Conservation (phyloP, 1,284 basidiomycete species). For the Puccinia novopanici region DNA sequence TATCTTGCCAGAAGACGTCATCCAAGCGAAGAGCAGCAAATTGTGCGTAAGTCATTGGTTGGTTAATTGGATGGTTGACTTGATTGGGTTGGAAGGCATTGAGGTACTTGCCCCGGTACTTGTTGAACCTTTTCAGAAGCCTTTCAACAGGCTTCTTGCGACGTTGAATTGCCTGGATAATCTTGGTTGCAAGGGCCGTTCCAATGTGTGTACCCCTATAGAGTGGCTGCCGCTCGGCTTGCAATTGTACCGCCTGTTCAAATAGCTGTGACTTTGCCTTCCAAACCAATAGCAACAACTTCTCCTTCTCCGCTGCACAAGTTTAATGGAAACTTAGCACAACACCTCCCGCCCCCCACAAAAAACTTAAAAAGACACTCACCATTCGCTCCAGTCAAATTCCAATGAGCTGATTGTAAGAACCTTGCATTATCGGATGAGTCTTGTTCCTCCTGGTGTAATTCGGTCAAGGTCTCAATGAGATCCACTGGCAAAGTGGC, state of each 20-base stretch:
- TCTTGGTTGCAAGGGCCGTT: not conserved
- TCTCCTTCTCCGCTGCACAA: not conserved
- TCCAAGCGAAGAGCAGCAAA: not conserved
- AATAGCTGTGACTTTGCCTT: not conserved
- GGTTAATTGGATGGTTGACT: not conserved
- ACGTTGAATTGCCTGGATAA: not conserved
- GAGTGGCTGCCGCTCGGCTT: not conserved
- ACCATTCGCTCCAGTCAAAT: not conserved
- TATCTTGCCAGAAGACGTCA: not conserved
- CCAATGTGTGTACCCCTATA: not conserved
- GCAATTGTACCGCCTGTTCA: not conserved
- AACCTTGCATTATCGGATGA: not conserved
- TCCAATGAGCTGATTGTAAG: not conserved
- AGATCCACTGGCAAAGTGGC: not conserved
- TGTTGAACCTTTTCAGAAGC: not conserved
- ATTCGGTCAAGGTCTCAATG: not conserved
- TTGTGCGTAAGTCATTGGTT: not conserved
- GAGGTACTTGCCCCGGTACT: not conserved
- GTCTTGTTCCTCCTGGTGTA: not conserved
- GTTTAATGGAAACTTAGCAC: not conserved
- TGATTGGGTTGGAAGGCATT: not conserved
- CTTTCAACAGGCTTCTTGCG: not conserved
- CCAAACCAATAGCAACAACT: not conserved
- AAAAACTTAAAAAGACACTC: not conserved
- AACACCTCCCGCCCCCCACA: no score